Evolutionary conservation across 2,329 filamentous ascomycete genomes (phyloP).

Genomic region (Hymenoscyphus linearis): DNA sequence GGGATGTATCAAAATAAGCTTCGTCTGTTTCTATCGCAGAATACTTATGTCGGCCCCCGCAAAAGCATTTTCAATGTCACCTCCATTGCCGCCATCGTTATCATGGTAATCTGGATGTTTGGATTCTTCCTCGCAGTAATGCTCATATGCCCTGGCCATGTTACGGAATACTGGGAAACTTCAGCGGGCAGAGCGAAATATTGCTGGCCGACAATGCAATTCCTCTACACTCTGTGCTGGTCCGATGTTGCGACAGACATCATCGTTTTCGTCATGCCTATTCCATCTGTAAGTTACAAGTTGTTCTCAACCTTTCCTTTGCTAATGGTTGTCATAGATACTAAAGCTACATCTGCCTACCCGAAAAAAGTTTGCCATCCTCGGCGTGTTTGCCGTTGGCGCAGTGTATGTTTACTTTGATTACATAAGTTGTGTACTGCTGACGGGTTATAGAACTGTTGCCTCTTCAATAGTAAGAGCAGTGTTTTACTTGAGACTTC

Average conservation of each 20-base stretch:
- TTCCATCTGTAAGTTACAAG: too few species aligned
- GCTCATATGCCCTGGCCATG: background rate
- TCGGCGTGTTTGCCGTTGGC: too few species aligned
- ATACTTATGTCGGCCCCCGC: background rate
- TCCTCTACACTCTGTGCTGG: background rate
- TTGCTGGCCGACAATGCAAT: background rate
- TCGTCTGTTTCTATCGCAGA: conserved; percentile 1
- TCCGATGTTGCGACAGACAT: conserved; percentile 1
- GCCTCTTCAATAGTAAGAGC: too few species aligned
- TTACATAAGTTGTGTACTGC: too few species aligned
- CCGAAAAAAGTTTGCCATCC: too few species aligned
- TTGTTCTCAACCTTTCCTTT: too few species aligned
- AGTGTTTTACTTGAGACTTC: too few species aligned
- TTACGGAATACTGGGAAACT: background rate
- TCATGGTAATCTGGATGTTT: conserved; percentile 1
- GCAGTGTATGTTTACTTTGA: too few species aligned
- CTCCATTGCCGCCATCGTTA: background rate
- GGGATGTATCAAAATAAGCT: conserved; percentile 1
- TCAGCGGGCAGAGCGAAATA: background rate
- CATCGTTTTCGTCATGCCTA: background rate
- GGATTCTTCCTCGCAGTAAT: conserved; percentile 2
- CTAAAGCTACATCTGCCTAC: too few species aligned
- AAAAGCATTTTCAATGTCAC: background rate
- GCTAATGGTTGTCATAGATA: too few species aligned
- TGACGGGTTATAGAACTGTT: too few species aligned